A percentile compares a stretch with the other conserved stretches of the same genome.
phyloP scores from a whole-genome alignment of 257 asterid genomes.

The Solanum infundibuliforme region DNA sequence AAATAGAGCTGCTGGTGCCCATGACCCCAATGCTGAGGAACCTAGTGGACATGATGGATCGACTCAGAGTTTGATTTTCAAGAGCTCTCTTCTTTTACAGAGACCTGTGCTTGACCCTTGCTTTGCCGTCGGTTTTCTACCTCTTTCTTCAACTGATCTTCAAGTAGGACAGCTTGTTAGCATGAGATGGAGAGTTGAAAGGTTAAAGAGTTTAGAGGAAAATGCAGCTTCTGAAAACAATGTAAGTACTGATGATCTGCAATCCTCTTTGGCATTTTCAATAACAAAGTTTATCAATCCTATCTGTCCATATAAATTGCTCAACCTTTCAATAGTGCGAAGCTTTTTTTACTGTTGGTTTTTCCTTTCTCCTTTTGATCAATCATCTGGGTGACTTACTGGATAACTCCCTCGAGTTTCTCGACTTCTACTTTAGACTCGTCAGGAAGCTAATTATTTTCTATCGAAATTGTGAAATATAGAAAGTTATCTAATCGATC shows the following conservation, averaged over 20 bases:
- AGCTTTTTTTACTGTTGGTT: neutral
- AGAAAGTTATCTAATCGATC: neutral
- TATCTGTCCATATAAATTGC: neutral
- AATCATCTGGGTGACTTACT: neutral
- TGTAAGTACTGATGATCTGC: slow-evolving; percentile 29
- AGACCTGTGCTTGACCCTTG: slow-evolving; percentile 92
- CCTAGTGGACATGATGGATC: slow-evolving; percentile 25
- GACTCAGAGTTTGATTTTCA: slow-evolving; percentile 49
- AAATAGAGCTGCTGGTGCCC: slow-evolving; percentile 72
- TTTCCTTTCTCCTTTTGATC: neutral
- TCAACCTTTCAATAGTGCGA: neutral
- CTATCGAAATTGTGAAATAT: neutral
- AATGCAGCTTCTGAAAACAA: slow-evolving; percentile 28
- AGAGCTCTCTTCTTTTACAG: slow-evolving; percentile 66
- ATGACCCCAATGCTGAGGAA: slow-evolving; percentile 53
- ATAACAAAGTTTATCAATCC: neutral
- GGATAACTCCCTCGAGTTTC: neutral
- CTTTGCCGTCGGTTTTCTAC: slow-evolving; percentile 93
- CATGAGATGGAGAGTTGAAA: slow-evolving; percentile 93
- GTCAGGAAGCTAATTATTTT: neutral
- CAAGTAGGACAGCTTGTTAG: slow-evolving; percentile 92
- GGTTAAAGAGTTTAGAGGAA: slow-evolving; percentile 52
- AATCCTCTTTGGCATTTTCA: neutral
- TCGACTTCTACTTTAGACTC: neutral
- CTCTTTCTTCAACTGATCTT: slow-evolving; percentile 83